phyloP scores from a whole-genome alignment of 306 rosid genomes.

The Pyrus pyrifolia region DNA sequence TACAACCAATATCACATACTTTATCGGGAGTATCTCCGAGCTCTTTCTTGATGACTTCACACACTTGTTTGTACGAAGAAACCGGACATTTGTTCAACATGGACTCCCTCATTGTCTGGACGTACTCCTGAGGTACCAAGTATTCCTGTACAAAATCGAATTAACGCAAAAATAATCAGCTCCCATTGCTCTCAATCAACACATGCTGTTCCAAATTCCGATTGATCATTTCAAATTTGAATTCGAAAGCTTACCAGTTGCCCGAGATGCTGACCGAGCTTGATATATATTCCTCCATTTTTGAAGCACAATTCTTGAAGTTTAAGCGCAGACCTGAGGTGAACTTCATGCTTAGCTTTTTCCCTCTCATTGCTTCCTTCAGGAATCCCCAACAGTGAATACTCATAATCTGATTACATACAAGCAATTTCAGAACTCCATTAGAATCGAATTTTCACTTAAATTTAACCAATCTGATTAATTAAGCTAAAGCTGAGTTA shows the following conservation, averaged over 20 bases:
- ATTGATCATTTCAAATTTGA: background rate
- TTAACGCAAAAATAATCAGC: background rate
- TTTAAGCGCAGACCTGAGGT: slow-evolving; percentile 77
- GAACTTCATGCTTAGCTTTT: slow-evolving; percentile 70
- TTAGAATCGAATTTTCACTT: slow-evolving; percentile 5
- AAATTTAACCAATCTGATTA: background rate
- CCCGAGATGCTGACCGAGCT: slow-evolving; percentile 93
- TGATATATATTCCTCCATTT: slow-evolving; percentile 94
- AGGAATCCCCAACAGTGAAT: slow-evolving; percentile 62
- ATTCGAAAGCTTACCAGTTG: slow-evolving; percentile 59
- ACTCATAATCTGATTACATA: slow-evolving; percentile 62
- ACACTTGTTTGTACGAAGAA: slow-evolving; percentile 84
- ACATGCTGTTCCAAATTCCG: background rate
- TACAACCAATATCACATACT: slow-evolving; percentile 33
- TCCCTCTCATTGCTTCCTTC: slow-evolving; percentile 71
- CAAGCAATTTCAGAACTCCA: background rate
- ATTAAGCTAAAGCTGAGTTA: background rate
- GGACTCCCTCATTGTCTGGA: slow-evolving; percentile 74
- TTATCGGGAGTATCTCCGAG: slow-evolving; percentile 78
- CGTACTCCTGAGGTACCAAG: slow-evolving; percentile 81
- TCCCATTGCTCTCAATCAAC: background rate
- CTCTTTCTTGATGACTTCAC: slow-evolving; percentile 73
- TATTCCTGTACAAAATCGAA: slow-evolving; percentile 59
- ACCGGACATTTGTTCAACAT: slow-evolving; percentile 94
- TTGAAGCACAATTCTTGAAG: slow-evolving; percentile 79